phyloP scores from a whole-genome alignment of 2,329 filamentous ascomycete genomes.

The Exserohilum turcica region DNA sequence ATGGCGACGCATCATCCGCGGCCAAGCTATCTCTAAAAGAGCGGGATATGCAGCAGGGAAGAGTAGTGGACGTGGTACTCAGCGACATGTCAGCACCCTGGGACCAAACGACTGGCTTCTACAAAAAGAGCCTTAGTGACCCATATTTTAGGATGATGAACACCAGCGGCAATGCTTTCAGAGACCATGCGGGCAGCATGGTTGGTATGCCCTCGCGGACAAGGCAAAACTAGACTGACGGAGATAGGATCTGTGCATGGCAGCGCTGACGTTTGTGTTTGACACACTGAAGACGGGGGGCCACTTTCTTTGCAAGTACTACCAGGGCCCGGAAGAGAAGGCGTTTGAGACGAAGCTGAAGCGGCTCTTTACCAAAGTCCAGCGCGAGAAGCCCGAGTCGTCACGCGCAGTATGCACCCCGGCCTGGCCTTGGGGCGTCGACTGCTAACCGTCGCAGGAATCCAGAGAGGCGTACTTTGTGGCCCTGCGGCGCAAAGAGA shows the following conservation, averaged over 20 bases:
- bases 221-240: slow-evolving; percentile 10
- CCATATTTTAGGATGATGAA: slow-evolving; percentile 99
- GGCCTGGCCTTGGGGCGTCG: not conserved
- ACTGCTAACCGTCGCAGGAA: slow-evolving; percentile 60
- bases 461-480: slow-evolving; percentile 89
- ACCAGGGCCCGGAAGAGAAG: slow-evolving; percentile 87
- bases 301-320: slow-evolving; percentile 97
- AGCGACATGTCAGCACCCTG: slow-evolving; percentile 99
- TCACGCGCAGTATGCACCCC: slow-evolving; percentile 71
- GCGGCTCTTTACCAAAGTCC: slow-evolving; percentile 77
- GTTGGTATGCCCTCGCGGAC: slow-evolving; percentile 58
- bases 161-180: slow-evolving; percentile 84
- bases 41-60: slow-evolving; percentile 52
- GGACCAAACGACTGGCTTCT: slow-evolving; percentile 77
- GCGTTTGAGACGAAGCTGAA: slow-evolving; percentile 74
- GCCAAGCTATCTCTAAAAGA: slow-evolving; percentile 37
- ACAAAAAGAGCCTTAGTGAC: slow-evolving; percentile 90
- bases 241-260: slow-evolving; percentile 82
- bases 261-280: slow-evolving; percentile 82
- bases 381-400: slow-evolving; percentile 87
- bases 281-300: slow-evolving; percentile 82
- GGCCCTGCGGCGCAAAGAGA: slow-evolving; percentile 70
- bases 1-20: slow-evolving; percentile 31
- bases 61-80: slow-evolving; percentile 85
- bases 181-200: slow-evolving; percentile 94